Conservation (phyloP, 2,329 filamentous ascomycete species). For the Botrytis medusae region DNA sequence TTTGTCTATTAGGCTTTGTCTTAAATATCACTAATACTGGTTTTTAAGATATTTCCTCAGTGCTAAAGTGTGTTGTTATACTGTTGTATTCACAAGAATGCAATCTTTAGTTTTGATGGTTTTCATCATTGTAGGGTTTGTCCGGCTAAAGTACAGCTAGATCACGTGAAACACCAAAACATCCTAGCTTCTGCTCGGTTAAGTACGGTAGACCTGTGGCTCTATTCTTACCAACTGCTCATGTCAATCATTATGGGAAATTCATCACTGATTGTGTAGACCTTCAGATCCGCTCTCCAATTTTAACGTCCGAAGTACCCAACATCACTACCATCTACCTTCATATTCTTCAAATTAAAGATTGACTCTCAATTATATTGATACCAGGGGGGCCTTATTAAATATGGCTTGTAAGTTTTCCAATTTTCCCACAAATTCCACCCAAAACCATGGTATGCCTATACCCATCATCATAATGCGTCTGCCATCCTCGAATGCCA, state of each 20-base stretch:
- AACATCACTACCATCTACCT: conserved; percentile 24
- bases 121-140: background rate
- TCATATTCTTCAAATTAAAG: conserved; percentile 23
- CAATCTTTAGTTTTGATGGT: background rate
- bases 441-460: conserved; percentile 8
- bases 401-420: conserved; percentile 45
- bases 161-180: background rate
- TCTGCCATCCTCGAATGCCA: conserved; percentile 30
- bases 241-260: conserved; percentile 15
- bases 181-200: background rate
- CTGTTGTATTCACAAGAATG: too few relatives aligned
- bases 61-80: background rate
- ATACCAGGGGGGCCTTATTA: conserved; percentile 34
- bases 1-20: fast-evolving
- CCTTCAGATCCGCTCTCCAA: conserved; percentile 24
- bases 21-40: background rate
- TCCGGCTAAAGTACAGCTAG: background rate
- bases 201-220: background rate
- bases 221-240: conserved; percentile 9
- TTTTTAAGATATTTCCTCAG: background rate
- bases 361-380: conserved; percentile 26
- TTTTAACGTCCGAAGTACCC: conserved; percentile 24
- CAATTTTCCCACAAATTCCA: conserved; percentile 24
- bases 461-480: conserved; percentile 31
- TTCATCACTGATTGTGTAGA: conserved; percentile 16